Base-by-base conservation (phyloP, 768 basidiomycete genomes). In the Hypsizygus marmoreus region DNA sequence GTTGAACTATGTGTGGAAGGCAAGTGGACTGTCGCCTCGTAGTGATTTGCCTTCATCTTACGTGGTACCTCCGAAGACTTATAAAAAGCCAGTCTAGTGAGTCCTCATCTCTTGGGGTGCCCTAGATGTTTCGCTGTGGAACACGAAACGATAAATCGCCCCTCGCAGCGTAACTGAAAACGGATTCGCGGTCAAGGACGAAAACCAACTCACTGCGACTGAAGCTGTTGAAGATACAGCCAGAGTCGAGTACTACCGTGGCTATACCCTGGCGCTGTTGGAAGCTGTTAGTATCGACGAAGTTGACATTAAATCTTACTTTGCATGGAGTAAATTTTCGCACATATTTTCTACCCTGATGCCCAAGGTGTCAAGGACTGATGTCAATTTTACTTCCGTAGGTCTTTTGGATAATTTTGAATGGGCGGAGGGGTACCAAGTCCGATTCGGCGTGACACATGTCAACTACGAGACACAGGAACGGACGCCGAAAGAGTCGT, bases 401-500 rank as follows among this genome's bases (percentile, higher is more conserved):
- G 80, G 81, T 64, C 67, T 86, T 35, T 54, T 86, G 47, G 83
- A 86, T 54, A 86, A 85, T 59, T 84, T 86, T 47, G 85, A 87
- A 60, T 84, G 85, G 83, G 79, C 81, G 16, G 84, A 86, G 48
- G 82, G 85, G 6, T 84, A 84, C 53, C 65, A 62, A 26, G 80
- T 80, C 4, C 79, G 85, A 6, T 88, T 88, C 54, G 84, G 84
- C 13, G 74, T 84, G 39, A 86, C 82, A 6, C 82, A 85, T 60
- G 78, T 88, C 31, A 78, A 86, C 64, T 86, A 81, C 62, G 61
- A 73, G 32, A 84, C 82, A 3, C 84, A 80, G 63, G 69, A 80
- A 62, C 70, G 84, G 20, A 75, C 72, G 52, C 81, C 82, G 2
- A 86, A 86, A 58, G 77, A 78, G 30, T 84, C 80, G 3, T 76